Percentiles rank a stretch among this genome's conserved stretches.
phyloP scores from a whole-genome alignment of 2,329 filamentous ascomycete species.

The Epichloe elymi region DNA sequence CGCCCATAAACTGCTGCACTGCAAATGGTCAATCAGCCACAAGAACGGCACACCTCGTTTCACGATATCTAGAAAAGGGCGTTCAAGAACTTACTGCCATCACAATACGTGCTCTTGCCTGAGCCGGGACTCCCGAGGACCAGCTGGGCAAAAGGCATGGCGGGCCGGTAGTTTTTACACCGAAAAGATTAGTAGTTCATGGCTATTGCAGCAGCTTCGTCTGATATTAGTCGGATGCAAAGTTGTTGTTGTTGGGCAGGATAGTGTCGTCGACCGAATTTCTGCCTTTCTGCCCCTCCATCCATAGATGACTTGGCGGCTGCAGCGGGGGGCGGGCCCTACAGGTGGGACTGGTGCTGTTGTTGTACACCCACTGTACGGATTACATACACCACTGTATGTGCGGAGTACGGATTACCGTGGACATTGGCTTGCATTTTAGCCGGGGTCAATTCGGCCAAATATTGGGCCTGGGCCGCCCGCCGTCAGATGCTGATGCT shows the following conservation, averaged over 20 bases:
- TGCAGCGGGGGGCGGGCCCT: no score
- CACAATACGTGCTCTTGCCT: slow-evolving; percentile 95
- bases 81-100: slow-evolving; percentile 60
- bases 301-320: not conserved
- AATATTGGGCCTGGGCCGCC: not conserved
- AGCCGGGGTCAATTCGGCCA: not conserved
- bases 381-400: no score
- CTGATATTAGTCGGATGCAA: not conserved
- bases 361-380: no score
- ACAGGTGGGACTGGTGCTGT: no score
- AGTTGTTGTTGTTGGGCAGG: not conserved
- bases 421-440: no score
- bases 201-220: not conserved
- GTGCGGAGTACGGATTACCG: no score
- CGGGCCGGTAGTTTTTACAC: slow-evolving; percentile 2
- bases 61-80: not conserved
- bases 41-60: not conserved
- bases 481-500: not conserved
- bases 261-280: not conserved
- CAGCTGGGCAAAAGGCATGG: slow-evolving; percentile 58
- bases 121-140: slow-evolving; percentile 89
- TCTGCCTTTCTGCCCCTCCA: slow-evolving; percentile 6
- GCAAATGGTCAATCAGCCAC: not conserved
- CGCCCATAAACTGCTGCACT: slow-evolving; percentile 95
- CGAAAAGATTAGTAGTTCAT: not conserved